Percentiles rank a stretch among this genome's conserved stretches.
These are phyloP conservation scores for Lanzia echinophila DNA, from an alignment of 2,329 filamentous ascomycete species.

Conservation along the genomic window DNA sequence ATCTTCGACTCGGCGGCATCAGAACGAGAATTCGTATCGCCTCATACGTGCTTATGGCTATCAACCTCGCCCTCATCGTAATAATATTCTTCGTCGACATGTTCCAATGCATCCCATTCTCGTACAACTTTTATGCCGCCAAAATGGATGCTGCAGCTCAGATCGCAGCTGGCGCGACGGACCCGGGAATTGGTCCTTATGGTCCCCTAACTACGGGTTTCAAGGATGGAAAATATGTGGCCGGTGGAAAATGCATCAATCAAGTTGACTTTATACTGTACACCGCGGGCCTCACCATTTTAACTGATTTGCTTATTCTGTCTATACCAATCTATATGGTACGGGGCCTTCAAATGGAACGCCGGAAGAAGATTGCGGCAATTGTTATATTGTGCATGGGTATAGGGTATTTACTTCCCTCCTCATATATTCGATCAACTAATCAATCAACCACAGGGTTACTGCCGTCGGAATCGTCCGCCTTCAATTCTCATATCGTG, in stretches of 20 bases:
- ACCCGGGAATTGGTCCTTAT: conserved; percentile 2
- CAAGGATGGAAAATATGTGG: conserved; percentile 14
- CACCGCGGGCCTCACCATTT: conserved; percentile 16
- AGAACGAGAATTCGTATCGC: conserved; percentile 10
- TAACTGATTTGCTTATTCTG: conserved; percentile 19
- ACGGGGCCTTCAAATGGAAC: conserved; percentile 15
- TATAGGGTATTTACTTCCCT: conserved; percentile 6
- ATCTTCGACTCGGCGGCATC: conserved; percentile 36
- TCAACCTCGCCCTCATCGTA: conserved; percentile 30
- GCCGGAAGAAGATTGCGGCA: conserved; percentile 14
- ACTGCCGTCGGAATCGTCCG: conserved; percentile 16
- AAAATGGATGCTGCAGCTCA: conserved; percentile 11
- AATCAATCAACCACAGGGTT: conserved; percentile 9
- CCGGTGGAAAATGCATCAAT: conserved; percentile 16
- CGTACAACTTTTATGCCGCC: conserved; percentile 10
- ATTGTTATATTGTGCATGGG: conserved; percentile 11
- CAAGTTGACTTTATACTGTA: conserved; percentile 13
- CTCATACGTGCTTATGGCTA: conserved; percentile 7
- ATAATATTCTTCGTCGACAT: conserved; percentile 34
- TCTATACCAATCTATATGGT: conserved; percentile 19
- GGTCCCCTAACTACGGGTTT: conserved; percentile 9
- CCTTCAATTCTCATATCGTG: conserved; percentile 9
- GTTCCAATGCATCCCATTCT: conserved; percentile 32
- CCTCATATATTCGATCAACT: not conserved
- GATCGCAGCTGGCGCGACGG: conserved; percentile 3